phyloP scores from a whole-genome alignment of 2,329 filamentous ascomycete species.

The Trichophyton benhamiae region DNA sequence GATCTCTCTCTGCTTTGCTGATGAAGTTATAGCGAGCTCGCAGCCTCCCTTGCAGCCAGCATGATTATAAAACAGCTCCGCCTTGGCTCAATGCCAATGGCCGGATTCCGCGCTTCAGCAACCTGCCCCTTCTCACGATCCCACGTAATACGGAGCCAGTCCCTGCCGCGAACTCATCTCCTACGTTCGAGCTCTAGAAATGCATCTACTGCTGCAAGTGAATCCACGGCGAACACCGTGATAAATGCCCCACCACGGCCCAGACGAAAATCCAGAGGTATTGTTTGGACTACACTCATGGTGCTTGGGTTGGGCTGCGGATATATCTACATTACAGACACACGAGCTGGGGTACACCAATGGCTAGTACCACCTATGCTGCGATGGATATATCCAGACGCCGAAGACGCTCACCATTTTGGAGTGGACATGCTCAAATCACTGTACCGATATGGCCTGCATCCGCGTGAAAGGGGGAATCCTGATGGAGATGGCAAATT shows the following conservation, averaged over 20 bases:
- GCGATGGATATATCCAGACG: constrained; percentile 32
- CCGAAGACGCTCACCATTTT: constrained; percentile 79
- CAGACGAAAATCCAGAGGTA: constrained; percentile 3
- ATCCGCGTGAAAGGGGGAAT: constrained; percentile 69
- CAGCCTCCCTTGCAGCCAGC: not conserved
- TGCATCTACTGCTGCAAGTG: not conserved
- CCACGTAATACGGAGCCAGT: not conserved
- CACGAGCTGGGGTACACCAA: constrained; percentile 56
- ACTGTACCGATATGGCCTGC: constrained; percentile 60
- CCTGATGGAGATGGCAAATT: constrained; percentile 43
- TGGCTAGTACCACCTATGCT: constrained; percentile 46
- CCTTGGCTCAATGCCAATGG: constrained; percentile 8
- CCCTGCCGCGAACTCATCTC: not conserved
- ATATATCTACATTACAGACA: constrained; percentile 64
- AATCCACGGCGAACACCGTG: not conserved
- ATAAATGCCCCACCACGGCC: not conserved
- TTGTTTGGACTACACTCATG: constrained; percentile 33
- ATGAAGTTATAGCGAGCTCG: not conserved
- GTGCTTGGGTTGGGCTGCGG: constrained; percentile 37
- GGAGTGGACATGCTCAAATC: constrained; percentile 59
- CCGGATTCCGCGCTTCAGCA: constrained; percentile 6
- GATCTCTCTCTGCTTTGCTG: not conserved
- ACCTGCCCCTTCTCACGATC: not conserved
- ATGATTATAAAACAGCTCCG: not conserved
- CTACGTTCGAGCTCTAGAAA: constrained; percentile 5